Evolutionary conservation across 805 yeast genomes (phyloP).

Genomic region (Candida chilensis): DNA sequence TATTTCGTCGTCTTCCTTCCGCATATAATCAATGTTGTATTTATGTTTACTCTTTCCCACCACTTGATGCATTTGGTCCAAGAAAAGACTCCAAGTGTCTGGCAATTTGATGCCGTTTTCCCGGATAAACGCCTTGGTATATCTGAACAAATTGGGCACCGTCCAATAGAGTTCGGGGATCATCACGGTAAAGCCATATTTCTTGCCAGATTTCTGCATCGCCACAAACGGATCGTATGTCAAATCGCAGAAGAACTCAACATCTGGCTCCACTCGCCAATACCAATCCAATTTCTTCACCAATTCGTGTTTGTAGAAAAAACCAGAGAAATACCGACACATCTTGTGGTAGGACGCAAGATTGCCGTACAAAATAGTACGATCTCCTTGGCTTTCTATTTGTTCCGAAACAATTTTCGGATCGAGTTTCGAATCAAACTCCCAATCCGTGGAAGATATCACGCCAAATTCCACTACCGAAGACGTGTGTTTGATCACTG

Average conservation of each 20-base stretch:
- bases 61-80: slow-evolving; percentile 27
- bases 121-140: slow-evolving; percentile 56
- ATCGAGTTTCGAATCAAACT: slow-evolving; percentile 45
- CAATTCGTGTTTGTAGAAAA: slow-evolving; percentile 71
- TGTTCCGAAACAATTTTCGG: slow-evolving; percentile 40
- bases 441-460: slow-evolving; percentile 57
- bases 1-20: slow-evolving; percentile 12
- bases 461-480: slow-evolving; percentile 67
- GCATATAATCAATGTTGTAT: no score
- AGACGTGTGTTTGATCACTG: slow-evolving; percentile 42
- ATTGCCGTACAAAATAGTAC: slow-evolving; percentile 77
- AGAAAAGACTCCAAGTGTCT: slow-evolving; percentile 65
- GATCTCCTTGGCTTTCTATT: slow-evolving; percentile 71
- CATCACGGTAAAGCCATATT: slow-evolving; percentile 79
- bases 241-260: slow-evolving; percentile 81
- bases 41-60: no score
- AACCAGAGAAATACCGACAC: slow-evolving; percentile 90
- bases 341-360: slow-evolving; percentile 81
- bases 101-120: slow-evolving; percentile 38
- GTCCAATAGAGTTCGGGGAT: slow-evolving; percentile 76
- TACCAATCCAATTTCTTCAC: slow-evolving; percentile 76
- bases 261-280: slow-evolving; percentile 95
- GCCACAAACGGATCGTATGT: slow-evolving; percentile 86
- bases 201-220: slow-evolving; percentile 62
- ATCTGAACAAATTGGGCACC: slow-evolving; percentile 71